A percentile compares a stretch with the other conserved stretches of the same genome.
phyloP scores from a whole-genome alignment of 164 flowering plant genomes.

The Chloranthus sessilifolius region DNA sequence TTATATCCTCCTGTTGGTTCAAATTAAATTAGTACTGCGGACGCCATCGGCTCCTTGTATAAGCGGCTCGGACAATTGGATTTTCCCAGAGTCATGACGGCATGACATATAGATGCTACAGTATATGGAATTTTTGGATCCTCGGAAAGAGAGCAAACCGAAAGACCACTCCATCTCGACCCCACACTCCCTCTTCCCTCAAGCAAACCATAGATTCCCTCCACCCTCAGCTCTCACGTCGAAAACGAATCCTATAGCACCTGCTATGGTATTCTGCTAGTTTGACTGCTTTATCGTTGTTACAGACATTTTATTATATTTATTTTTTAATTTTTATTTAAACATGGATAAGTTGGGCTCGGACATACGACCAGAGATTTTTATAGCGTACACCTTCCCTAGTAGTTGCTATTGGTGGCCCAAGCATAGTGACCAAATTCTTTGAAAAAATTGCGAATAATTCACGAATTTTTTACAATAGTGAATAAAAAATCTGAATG shows the following conservation, averaged over 20 bases:
- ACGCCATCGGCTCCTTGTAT: neutral
- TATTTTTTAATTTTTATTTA: neutral
- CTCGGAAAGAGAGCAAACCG: slow-evolving; percentile 58
- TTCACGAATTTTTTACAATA: no score
- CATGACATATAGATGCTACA: slow-evolving; percentile 37
- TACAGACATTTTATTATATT: neutral
- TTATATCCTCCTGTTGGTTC: no score
- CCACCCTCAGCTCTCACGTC: neutral
- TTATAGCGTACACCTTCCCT: neutral
- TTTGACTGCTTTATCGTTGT: neutral
- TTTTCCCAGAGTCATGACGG: slow-evolving; percentile 14
- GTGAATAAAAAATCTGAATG: no score
- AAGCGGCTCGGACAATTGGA: neutral
- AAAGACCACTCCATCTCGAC: slow-evolving; percentile 49
- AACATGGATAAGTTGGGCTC: no score
- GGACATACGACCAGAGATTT: no score
- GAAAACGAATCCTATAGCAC: neutral
- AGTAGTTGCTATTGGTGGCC: neutral
- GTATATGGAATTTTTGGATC: slow-evolving; percentile 42
- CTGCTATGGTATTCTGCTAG: neutral
- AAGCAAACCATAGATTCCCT: slow-evolving; percentile 32
- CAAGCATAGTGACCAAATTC: neutral
- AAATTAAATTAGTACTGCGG: no score
- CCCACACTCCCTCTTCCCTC: slow-evolving; percentile 19
- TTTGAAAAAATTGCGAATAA: no score